Conservation (phyloP, 2,329 filamentous ascomycete species). For the Botryotinia globosa region DNA sequence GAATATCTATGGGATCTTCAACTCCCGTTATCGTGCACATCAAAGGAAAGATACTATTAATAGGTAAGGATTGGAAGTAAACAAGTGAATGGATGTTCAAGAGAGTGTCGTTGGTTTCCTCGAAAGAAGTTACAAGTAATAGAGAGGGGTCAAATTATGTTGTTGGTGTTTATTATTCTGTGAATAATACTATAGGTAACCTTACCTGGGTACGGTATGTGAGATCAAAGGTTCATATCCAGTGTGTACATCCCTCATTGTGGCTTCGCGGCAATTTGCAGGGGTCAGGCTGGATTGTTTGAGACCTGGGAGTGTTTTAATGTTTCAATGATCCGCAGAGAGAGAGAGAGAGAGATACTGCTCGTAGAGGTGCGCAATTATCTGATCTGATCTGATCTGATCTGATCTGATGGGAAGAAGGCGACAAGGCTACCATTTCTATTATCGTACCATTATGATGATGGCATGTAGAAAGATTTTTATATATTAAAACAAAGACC, state of each 20-base stretch:
- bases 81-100: slow-evolving; percentile 17
- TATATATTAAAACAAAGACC: not conserved
- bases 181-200: slow-evolving; percentile 1
- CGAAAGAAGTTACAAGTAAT: not conserved
- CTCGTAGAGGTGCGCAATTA: slow-evolving; percentile 4
- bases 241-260: slow-evolving; percentile 14
- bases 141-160: slow-evolving; percentile 21
- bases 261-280: slow-evolving; percentile 17
- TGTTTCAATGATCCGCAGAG: not conserved
- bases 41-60: slow-evolving; percentile 2
- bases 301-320: not conserved
- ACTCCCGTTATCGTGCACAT: slow-evolving; percentile 5
- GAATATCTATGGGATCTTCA: slow-evolving; percentile 1
- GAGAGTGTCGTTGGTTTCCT: slow-evolving; percentile 9
- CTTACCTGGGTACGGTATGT: not conserved
- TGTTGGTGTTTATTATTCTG: slow-evolving; percentile 5
- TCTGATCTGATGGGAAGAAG: not conserved
- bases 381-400: not conserved
- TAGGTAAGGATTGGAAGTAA: not conserved
- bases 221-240: not conserved
- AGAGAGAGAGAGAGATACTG: not conserved
- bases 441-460: slow-evolving; percentile 16
- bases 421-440: slow-evolving; percentile 15
- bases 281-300: slow-evolving; percentile 1
- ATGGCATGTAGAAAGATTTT: not conserved